Evolutionary conservation across 2,329 filamentous ascomycete genomes (phyloP).

Genomic region (Parastagonospora avenae): DNA sequence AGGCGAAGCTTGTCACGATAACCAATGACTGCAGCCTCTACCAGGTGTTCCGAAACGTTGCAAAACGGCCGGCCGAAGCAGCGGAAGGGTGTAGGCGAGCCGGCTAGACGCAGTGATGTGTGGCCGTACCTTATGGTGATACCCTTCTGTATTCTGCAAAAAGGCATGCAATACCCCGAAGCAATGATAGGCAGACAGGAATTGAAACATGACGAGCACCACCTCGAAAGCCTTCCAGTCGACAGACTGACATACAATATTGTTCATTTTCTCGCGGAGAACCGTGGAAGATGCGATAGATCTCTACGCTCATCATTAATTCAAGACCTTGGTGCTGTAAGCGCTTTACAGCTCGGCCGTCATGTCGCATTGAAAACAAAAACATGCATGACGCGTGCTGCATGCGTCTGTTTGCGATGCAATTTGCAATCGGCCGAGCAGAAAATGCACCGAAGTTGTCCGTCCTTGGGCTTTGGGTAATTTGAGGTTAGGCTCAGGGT

Average conservation of each 20-base stretch:
- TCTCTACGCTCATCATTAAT: too few relatives aligned
- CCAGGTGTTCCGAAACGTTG: background rate
- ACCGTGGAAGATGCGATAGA: too few relatives aligned
- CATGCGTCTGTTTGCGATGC: background rate
- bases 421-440: constrained; percentile 2
- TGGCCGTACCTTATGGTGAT: too few relatives aligned
- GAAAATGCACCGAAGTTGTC: constrained; percentile 9
- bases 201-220: too few relatives aligned
- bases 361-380: background rate
- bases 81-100: background rate
- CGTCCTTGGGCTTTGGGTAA: background rate
- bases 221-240: too few relatives aligned
- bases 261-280: too few relatives aligned
- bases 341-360: background rate
- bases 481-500: constrained; percentile 3
- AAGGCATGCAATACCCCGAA: too few relatives aligned
- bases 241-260: too few relatives aligned
- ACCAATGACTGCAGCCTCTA: constrained; percentile 18
- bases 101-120: background rate
- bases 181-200: too few relatives aligned
- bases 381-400: background rate
- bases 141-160: too few relatives aligned
- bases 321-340: too few relatives aligned
- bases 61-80: constrained; percentile 11
- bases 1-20: constrained; percentile 9